phyloP scores from a whole-genome alignment of 2,329 filamentous ascomycete species.

The Ophiostoma novo-ulmi region DNA sequence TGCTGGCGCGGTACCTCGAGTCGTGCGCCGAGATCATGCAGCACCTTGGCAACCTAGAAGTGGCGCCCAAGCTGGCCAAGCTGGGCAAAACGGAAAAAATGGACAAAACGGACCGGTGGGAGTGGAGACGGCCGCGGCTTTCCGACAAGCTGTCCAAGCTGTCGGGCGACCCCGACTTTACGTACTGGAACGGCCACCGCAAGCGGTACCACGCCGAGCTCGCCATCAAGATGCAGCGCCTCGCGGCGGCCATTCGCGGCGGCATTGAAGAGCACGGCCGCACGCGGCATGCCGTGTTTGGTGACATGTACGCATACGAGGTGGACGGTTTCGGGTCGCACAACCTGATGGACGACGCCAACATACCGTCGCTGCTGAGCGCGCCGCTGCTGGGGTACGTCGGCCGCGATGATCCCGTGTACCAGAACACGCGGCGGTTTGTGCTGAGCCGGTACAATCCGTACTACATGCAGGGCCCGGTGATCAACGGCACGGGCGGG shows the following conservation, averaged over 20 bases:
- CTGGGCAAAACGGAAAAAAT: conserved; percentile 30
- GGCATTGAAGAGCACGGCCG: conserved; percentile 27
- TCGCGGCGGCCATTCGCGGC: conserved; percentile 22
- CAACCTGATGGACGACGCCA: conserved; percentile 62
- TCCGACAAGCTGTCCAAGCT: background rate
- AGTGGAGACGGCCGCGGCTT: background rate
- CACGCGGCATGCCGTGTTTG: conserved; percentile 23
- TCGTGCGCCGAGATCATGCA: conserved; percentile 37
- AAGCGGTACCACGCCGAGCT: conserved; percentile 20
- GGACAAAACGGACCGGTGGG: conserved; percentile 21
- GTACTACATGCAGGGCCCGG: conserved; percentile 54
- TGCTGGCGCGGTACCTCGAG: conserved; percentile 54
- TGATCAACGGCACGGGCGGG: conserved; percentile 40
- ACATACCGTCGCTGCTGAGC: conserved; percentile 57
- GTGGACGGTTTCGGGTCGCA: conserved; percentile 63
- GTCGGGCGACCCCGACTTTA: conserved; percentile 12
- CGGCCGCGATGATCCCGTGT: conserved; percentile 42
- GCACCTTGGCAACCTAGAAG: conserved; percentile 20
- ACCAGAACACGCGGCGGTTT: conserved; percentile 56
- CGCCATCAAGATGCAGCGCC: conserved; percentile 19
- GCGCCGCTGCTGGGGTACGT: conserved; percentile 57
- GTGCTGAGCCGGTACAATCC: conserved; percentile 57
- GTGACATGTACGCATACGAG: conserved; percentile 56
- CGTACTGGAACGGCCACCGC: conserved; percentile 18
- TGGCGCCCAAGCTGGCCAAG: background rate